Conservation (phyloP, 768 basidiomycete species). For the Leccinellum albellum region DNA sequence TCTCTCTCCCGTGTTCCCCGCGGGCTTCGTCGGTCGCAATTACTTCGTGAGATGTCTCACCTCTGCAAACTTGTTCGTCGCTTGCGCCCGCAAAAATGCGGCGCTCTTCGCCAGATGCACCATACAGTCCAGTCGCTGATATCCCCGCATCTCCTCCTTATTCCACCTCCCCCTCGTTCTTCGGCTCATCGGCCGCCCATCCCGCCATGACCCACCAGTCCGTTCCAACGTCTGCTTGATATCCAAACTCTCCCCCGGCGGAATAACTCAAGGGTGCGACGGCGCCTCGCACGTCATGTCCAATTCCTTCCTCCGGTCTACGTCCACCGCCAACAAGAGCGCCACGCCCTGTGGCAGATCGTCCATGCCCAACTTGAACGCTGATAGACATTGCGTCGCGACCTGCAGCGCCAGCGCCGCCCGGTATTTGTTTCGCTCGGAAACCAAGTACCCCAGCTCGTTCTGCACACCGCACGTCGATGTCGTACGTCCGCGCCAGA, state of each 20-base stretch:
- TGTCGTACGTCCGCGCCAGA: conserved; percentile 74
- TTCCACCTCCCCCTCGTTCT: not conserved
- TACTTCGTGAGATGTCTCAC: conserved; percentile 66
- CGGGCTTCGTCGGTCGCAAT: too few relatives aligned
- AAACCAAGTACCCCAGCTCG: conserved; percentile 91
- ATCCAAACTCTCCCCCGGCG: conserved; percentile 80
- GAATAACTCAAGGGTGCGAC: too few relatives aligned
- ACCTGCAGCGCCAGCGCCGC: conserved; percentile 89
- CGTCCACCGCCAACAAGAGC: conserved; percentile 95
- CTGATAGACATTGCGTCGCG: conserved; percentile 92
- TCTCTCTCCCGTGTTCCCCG: too few relatives aligned
- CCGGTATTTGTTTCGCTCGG: conserved; percentile 82
- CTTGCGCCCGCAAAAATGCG: too few relatives aligned
- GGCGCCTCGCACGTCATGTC: conserved; percentile 94
- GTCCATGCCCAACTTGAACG: conserved; percentile 83
- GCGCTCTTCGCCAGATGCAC: conserved; percentile 58
- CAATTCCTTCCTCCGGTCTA: conserved; percentile 93
- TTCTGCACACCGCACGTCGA: conserved; percentile 90
- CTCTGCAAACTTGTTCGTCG: conserved; percentile 68
- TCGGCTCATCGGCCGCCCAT: not conserved
- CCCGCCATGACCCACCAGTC: conserved; percentile 8
- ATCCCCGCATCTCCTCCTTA: conserved; percentile 37
- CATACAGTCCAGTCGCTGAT: conserved; percentile 59
- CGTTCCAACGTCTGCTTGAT: conserved; percentile 46
- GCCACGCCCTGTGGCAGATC: conserved; percentile 95